A percentile compares a stretch with the other conserved stretches of the same genome.
These are phyloP conservation scores for Glarea lozoyensis DNA, from an alignment of 495 filamentous ascomycete genomes.

Conservation along the genomic window DNA sequence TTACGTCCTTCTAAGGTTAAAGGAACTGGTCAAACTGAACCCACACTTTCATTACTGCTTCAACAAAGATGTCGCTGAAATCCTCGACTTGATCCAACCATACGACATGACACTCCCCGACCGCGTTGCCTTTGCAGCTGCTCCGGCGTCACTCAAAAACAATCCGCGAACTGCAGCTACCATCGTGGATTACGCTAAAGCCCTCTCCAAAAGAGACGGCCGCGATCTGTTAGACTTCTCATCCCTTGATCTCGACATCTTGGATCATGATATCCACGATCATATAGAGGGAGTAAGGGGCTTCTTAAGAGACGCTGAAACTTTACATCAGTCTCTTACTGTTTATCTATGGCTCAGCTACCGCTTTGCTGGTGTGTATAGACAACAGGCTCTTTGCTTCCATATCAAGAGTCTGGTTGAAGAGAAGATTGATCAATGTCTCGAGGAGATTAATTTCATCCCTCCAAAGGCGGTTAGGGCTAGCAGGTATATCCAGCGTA, in stretches of 20 bases:
- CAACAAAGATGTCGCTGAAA: conserved; percentile 43
- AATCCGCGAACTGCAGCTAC: conserved; percentile 26
- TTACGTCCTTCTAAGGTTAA: conserved; percentile 63
- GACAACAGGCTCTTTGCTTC: conserved; percentile 63
- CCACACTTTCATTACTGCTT: conserved; percentile 66
- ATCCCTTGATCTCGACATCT: conserved; percentile 54
- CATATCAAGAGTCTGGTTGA: conserved; percentile 77
- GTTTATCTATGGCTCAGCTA: conserved; percentile 82
- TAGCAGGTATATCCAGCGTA: conserved; percentile 59
- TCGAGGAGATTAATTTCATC: conserved; percentile 29
- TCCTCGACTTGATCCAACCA: conserved; percentile 61
- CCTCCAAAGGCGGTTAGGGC: conserved; percentile 72
- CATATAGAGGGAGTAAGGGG: conserved; percentile 26
- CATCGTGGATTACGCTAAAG: conserved; percentile 51
- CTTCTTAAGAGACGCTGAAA: conserved; percentile 59
- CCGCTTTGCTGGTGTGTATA: conserved; percentile 69
- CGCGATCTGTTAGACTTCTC: conserved; percentile 59
- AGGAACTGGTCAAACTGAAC: conserved; percentile 52
- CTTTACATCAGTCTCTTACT: conserved; percentile 70
- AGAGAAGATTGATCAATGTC: conserved; percentile 58
- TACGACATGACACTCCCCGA: conserved; percentile 59
- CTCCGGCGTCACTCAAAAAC: conserved; percentile 46
- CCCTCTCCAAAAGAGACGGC: conserved; percentile 53
- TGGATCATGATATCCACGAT: conserved; percentile 38
- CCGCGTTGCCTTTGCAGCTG: conserved; percentile 63